phyloP scores from a whole-genome alignment of 2,329 filamentous ascomycete genomes.

The Juglanconis oblonga region DNA sequence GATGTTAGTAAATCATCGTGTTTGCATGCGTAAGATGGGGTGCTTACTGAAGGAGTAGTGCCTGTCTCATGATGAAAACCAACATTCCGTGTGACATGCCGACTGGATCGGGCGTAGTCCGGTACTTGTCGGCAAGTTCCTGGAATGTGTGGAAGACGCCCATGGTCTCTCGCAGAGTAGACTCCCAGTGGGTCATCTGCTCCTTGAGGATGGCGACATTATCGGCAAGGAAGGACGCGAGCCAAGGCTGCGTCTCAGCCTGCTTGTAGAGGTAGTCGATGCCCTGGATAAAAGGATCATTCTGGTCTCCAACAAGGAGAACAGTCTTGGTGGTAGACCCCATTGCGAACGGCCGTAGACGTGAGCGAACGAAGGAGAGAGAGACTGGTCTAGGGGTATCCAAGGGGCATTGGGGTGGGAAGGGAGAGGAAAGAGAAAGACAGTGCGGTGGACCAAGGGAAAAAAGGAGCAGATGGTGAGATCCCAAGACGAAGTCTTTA shows the following conservation, averaged over 20 bases:
- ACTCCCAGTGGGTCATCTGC: constrained; percentile 14
- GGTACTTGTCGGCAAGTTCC: constrained; percentile 11
- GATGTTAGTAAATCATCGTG: not conserved
- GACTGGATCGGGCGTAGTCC: constrained; percentile 8
- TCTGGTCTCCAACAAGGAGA: constrained; percentile 14
- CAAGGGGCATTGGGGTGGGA: not conserved
- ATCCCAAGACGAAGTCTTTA: constrained; percentile 5
- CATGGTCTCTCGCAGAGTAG: constrained; percentile 7
- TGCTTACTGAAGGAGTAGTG: constrained; percentile 5
- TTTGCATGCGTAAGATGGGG: not conserved
- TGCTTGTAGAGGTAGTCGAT: constrained; percentile 16
- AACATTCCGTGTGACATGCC: constrained; percentile 13
- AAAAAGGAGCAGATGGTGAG: not conserved
- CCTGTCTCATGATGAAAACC: constrained; percentile 15
- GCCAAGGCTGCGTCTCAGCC: constrained; percentile 11
- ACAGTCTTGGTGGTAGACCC: constrained; percentile 13
- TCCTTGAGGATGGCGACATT: constrained; percentile 14
- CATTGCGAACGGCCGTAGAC: constrained; percentile 1
- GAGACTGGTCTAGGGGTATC: constrained; percentile 5
- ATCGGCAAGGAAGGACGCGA: constrained; percentile 10
- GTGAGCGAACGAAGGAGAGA: constrained; percentile 1
- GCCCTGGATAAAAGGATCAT: constrained; percentile 11
- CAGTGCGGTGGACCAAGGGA: not conserved
- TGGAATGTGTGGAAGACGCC: constrained; percentile 14
- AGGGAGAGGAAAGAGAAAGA: not conserved